Conservation (phyloP, 768 basidiomycete species). For the Trichaptum fuscoviolaceum region DNA sequence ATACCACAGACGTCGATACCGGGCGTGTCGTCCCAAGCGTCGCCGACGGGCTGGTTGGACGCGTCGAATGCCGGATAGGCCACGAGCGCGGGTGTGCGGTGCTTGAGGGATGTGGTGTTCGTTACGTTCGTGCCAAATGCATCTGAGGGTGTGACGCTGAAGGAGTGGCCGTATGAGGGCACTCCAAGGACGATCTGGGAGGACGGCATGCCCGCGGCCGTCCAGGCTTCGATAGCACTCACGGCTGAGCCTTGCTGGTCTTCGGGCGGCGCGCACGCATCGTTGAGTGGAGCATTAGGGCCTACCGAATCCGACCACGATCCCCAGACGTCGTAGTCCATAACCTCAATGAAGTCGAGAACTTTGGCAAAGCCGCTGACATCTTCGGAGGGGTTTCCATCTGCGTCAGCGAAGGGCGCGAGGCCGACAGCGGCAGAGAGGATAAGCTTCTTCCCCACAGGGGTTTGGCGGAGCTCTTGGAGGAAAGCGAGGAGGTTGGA, state of each 20-base stretch:
- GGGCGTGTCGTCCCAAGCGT: conserved; percentile 9
- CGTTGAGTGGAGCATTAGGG: conserved; percentile 18
- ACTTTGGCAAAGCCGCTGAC: conserved; percentile 60
- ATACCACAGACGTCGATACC: conserved; percentile 11
- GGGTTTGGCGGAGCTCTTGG: conserved; percentile 54
- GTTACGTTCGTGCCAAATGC: conserved; percentile 8
- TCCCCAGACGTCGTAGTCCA: conserved; percentile 12
- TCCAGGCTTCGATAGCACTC: conserved; percentile 13
- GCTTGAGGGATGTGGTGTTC: not conserved
- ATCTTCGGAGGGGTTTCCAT: conserved; percentile 52
- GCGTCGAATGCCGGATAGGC: conserved; percentile 15
- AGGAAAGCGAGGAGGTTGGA: conserved; percentile 78
- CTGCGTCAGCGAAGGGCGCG: conserved; percentile 56
- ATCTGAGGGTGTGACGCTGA: conserved; percentile 7
- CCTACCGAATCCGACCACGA: conserved; percentile 10
- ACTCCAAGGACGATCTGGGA: conserved; percentile 17
- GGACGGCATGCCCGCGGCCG: conserved; percentile 12
- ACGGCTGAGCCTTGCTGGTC: conserved; percentile 15
- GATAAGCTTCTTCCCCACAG: conserved; percentile 50
- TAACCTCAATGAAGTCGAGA: conserved; percentile 43
- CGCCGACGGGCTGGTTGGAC: conserved; percentile 7
- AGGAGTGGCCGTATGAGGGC: conserved; percentile 12
- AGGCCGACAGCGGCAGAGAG: conserved; percentile 70
- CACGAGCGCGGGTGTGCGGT: not conserved
- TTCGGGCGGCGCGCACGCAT: conserved; percentile 12